These are phyloP conservation scores for Astathelohania contejeani DNA, from an alignment of 371 early-diverging fungal species.

Conservation along the genomic window DNA sequence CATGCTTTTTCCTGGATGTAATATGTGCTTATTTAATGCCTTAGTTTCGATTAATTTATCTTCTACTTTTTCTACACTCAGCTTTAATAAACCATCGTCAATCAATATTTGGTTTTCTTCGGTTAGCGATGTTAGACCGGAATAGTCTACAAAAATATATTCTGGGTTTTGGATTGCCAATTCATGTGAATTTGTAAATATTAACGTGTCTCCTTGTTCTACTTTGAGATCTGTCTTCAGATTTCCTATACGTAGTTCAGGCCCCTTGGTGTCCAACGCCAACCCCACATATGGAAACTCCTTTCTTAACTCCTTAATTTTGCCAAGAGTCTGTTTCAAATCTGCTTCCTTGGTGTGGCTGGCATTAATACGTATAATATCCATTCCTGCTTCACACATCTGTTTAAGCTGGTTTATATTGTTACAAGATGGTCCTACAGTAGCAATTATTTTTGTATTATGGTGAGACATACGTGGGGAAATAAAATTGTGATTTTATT, in stretches of 20 bases:
- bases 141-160: slow-evolving; percentile 64
- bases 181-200: slow-evolving; percentile 52
- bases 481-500: no score
- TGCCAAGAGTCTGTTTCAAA: slow-evolving; percentile 47
- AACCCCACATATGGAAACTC: slow-evolving; percentile 62
- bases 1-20: slow-evolving; percentile 66
- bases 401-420: slow-evolving; percentile 26
- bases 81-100: slow-evolving; percentile 49
- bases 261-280: slow-evolving; percentile 53
- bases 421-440: slow-evolving; percentile 47
- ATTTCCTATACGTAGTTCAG: slow-evolving; percentile 54
- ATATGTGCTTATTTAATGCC: slow-evolving; percentile 60
- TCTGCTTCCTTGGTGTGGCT: slow-evolving; percentile 54
- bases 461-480: background rate
- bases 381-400: slow-evolving; percentile 64
- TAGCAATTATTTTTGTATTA: slow-evolving; percentile 46
- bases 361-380: slow-evolving; percentile 67
- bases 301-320: slow-evolving; percentile 51
- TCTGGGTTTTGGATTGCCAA: background rate
- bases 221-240: slow-evolving; percentile 7
- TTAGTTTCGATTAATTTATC: slow-evolving; percentile 51
- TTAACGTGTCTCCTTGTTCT: slow-evolving; percentile 50
- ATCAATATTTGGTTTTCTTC: slow-evolving; percentile 65
- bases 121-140: slow-evolving; percentile 63
- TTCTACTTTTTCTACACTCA: slow-evolving; percentile 17